These are phyloP conservation scores for Umbelopsis sp. DNA, from an alignment of 192 early-diverging fungal genomes.

Conservation along the genomic window DNA sequence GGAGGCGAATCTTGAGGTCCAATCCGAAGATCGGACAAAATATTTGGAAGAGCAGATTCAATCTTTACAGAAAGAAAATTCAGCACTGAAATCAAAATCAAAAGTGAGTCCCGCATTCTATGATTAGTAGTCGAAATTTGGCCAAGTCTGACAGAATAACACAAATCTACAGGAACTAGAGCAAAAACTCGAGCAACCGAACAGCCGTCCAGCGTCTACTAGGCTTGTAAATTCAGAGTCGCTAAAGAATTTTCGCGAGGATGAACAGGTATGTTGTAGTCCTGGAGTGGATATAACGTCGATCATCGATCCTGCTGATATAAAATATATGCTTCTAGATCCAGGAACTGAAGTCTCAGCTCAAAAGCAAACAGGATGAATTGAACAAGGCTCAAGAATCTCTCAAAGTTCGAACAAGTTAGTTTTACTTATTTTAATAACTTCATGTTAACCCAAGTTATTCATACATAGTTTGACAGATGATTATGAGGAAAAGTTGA, in stretches of 20 bases:
- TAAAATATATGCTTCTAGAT: neutral
- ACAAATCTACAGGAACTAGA: neutral
- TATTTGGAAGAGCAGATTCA: neutral
- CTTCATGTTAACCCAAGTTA: no score
- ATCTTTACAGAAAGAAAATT: neutral
- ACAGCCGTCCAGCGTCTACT: neutral
- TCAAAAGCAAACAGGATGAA: conserved; percentile 3
- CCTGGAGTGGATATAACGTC: neutral
- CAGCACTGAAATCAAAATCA: neutral
- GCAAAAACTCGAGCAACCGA: neutral
- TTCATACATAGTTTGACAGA: conserved; percentile 25
- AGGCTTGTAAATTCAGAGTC: neutral
- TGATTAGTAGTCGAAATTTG: neutral
- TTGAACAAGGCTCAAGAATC: neutral
- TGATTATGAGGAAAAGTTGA: conserved; percentile 60
- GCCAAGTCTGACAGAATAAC: neutral
- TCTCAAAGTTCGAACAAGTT: neutral
- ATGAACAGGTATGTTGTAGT: neutral
- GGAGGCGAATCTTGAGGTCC: neutral
- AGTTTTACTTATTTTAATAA: neutral
- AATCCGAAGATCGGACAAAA: neutral
- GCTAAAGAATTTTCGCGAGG: neutral
- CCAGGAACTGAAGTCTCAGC: neutral
- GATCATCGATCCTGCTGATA: neutral
- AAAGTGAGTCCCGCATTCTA: neutral